Evolutionary conservation across 1,284 basidiomycete species (phyloP), one percentile per base, ranked within the genome.

Genomic region (Kwoniella shivajii): DNA sequence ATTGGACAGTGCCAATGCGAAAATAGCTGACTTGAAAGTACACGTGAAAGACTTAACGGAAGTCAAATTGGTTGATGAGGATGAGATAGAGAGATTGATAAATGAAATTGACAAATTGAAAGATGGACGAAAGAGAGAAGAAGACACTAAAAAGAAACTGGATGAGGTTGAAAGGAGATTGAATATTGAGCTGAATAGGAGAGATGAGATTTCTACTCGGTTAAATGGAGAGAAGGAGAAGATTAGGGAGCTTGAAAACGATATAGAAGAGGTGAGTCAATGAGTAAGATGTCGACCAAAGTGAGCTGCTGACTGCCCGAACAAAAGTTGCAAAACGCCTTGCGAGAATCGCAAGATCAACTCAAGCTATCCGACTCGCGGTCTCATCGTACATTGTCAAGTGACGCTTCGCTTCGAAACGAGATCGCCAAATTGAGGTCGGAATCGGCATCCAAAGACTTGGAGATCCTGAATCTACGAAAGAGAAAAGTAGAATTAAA

Each of bases 381-480:
- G n/a, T n/a, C n/a, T n/a, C n/a, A n/a, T n/a, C n/a, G n/a, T n/a
- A n/a, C n/a, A n/a, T n/a, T n/a, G n/a, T n/a, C n/a, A n/a, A n/a
- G n/a, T n/a, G n/a, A n/a, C n/a, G n/a, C n/a, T n/a, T n/a, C n/a
- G n/a, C 76, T 88, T 53, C 81, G 83, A 54, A 83, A 84, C 13
- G 88, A 91, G 68, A 75, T 88, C 9, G 84, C 85, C 53, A 78
- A 81, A 37, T 75, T 92, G 45, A 82, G 86, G 54, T 77, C 87
- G 58, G 86, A 89, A 71, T 92, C 88, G 63, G 87, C 90, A 9
- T 85, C 86, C 63, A 89, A 88, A 78, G 90, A 93, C 60, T 82
- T 93, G 39, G 86, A 85, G 64, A 82, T 94, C 26, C 79, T 85
- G n/a, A 87, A 89, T 65, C 74, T 90, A 48, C 81, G 82, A 55